phyloP scores from a whole-genome alignment of 352 stramenopile species.

The Pelagophyceae sp. region DNA sequence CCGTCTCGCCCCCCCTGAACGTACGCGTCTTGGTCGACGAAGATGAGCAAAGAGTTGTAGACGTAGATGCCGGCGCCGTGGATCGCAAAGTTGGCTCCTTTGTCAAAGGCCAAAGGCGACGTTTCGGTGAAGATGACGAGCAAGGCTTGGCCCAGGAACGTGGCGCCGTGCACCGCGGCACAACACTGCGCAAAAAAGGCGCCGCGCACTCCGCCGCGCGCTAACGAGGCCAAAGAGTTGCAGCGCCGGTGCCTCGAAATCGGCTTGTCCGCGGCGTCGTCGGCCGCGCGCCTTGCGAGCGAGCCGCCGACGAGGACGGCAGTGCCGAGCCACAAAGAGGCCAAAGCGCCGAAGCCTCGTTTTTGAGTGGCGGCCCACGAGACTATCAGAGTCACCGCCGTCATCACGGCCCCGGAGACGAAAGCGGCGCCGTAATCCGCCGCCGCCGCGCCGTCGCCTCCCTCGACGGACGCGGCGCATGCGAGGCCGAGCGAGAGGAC shows the following conservation, averaged over 20 bases:
- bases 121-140: no score
- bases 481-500: not conserved
- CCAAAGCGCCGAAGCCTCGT: not conserved
- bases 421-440: not conserved
- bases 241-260: no score
- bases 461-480: not conserved
- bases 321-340: not conserved
- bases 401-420: not conserved
- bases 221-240: not conserved
- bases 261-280: not conserved
- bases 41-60: not conserved
- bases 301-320: no score
- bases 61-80: not conserved
- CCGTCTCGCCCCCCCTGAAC: no score
- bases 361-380: no score
- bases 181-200: no score
- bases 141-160: not conserved
- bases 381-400: not conserved
- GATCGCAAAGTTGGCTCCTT: not conserved
- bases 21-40: not conserved
- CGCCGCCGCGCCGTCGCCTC: no score
- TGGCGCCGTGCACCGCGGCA: not conserved
- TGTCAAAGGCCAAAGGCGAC: not conserved
- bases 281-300: not conserved
- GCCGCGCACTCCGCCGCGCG: not conserved